Evolutionary conservation across 352 stramenopile species (phyloP).

Genomic region (Pythium graminicola): DNA sequence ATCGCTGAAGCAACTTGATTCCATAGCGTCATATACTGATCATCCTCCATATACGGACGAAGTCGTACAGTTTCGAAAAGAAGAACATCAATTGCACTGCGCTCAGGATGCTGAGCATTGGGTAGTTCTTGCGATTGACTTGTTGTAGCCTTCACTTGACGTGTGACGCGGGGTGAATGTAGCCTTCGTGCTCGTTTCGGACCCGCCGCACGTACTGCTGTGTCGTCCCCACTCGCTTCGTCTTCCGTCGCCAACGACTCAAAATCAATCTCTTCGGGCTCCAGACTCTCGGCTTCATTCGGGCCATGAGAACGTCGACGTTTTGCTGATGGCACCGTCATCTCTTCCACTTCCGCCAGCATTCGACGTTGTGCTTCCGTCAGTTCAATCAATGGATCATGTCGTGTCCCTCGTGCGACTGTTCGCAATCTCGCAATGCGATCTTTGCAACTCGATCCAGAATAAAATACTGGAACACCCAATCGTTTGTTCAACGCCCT

Average conservation of each 20-base stretch:
- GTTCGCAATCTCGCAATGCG: slow-evolving; percentile 1
- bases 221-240: neutral
- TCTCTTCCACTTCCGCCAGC: neutral
- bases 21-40: neutral
- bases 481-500: slow-evolving; percentile 1
- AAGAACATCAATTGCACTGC: neutral
- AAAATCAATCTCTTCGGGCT: slow-evolving; percentile 3
- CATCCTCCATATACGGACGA: neutral
- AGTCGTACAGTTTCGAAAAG: neutral
- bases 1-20: neutral
- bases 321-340: neutral
- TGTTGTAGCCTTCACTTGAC: neutral
- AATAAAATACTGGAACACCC: slow-evolving; percentile 4
- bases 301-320: neutral
- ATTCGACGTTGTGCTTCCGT: neutral
- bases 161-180: too few species aligned
- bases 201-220: too few species aligned
- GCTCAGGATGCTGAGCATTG: neutral
- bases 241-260: slow-evolving; percentile 5
- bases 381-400: slow-evolving; percentile 1
- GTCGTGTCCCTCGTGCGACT: slow-evolving; percentile 1
- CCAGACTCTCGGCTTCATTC: neutral
- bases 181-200: too few species aligned
- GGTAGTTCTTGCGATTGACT: too few species aligned
- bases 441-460: slow-evolving; percentile 8